Percentiles rank a stretch among this genome's conserved stretches.
Conservation (phyloP, 2,329 filamentous ascomycete species). For the Geosmithia putterillii region DNA sequence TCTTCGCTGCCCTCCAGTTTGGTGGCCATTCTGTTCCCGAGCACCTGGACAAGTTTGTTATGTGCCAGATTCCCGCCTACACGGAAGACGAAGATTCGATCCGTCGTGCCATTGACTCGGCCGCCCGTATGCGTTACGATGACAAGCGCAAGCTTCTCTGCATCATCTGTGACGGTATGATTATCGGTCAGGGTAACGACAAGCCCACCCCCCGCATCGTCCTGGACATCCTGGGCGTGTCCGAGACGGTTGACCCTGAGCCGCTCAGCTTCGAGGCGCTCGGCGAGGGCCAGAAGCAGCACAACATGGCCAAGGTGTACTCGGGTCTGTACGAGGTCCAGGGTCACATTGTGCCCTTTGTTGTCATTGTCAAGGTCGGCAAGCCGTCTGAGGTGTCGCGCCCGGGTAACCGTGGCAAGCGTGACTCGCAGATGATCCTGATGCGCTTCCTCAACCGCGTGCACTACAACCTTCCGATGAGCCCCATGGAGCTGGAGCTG, state of each 20-base stretch:
- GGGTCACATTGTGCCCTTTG: slow-evolving; percentile 93
- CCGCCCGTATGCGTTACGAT: slow-evolving; percentile 90
- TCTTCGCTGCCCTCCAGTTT: slow-evolving; percentile 91
- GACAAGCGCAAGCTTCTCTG: slow-evolving; percentile 95
- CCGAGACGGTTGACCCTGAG: slow-evolving; percentile 87
- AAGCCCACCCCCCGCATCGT: slow-evolving; percentile 91
- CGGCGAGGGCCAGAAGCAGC: slow-evolving; percentile 90
- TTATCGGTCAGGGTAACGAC: slow-evolving; percentile 97
- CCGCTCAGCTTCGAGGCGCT: slow-evolving; percentile 93
- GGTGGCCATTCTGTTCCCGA: slow-evolving; percentile 83
- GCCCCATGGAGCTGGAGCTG: slow-evolving; percentile 91
- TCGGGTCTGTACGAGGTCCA: slow-evolving; percentile 96
- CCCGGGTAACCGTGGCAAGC: slow-evolving; percentile 94
- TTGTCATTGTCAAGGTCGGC: slow-evolving; percentile 94
- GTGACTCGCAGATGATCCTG: slow-evolving; percentile 95
- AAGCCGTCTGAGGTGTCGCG: slow-evolving; percentile 96
- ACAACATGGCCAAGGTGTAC: slow-evolving; percentile 99
- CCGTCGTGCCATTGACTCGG: slow-evolving; percentile 91
- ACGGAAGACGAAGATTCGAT: slow-evolving; percentile 97
- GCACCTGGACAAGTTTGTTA: slow-evolving; percentile 95
- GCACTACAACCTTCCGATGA: slow-evolving; percentile 96
- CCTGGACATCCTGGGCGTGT: slow-evolving; percentile 89
- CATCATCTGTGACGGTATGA: slow-evolving; percentile 96
- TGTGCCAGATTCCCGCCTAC: slow-evolving; percentile 94
- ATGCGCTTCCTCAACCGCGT: slow-evolving; percentile 99